Percentiles rank a stretch among this genome's conserved stretches.
Evolutionary conservation across 495 filamentous ascomycete species (phyloP).

Genomic region (Pyronema domesticum): DNA sequence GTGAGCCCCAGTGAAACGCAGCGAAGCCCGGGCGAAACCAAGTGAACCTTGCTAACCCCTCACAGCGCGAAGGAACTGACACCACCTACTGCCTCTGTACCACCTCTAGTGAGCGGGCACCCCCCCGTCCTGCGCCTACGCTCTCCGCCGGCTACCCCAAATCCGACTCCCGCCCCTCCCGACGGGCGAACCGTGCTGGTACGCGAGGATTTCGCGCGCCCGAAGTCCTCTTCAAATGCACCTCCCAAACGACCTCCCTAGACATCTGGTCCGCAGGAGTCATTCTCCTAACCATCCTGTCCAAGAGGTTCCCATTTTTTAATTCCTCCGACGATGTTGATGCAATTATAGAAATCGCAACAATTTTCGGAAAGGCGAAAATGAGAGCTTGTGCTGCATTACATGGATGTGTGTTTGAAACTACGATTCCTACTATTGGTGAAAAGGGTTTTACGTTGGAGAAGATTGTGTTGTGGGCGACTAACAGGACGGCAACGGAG

Average conservation of each 20-base stretch:
- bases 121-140: slow-evolving; percentile 26
- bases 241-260: slow-evolving; percentile 73
- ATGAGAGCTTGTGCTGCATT: slow-evolving; percentile 70
- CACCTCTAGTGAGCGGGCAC: slow-evolving; percentile 24
- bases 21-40: neutral
- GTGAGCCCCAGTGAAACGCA: neutral
- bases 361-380: slow-evolving; percentile 68
- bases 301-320: slow-evolving; percentile 89
- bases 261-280: slow-evolving; percentile 96
- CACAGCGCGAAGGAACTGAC: slow-evolving; percentile 47
- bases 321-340: slow-evolving; percentile 93
- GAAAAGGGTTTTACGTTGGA: slow-evolving; percentile 69
- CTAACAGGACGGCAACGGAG: slow-evolving; percentile 35
- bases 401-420: slow-evolving; percentile 72
- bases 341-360: slow-evolving; percentile 89
- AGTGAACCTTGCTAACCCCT: neutral
- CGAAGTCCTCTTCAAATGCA: slow-evolving; percentile 95
- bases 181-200: slow-evolving; percentile 86
- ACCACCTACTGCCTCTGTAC: slow-evolving; percentile 54
- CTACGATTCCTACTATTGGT: slow-evolving; percentile 75
- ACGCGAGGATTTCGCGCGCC: slow-evolving; percentile 90
- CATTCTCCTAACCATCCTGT: slow-evolving; percentile 77
- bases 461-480: slow-evolving; percentile 89
- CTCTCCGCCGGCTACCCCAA: slow-evolving; percentile 58
- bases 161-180: slow-evolving; percentile 58